Conservation (phyloP, 352 stramenopile genomes). For the Phytophthora meadii region DNA sequence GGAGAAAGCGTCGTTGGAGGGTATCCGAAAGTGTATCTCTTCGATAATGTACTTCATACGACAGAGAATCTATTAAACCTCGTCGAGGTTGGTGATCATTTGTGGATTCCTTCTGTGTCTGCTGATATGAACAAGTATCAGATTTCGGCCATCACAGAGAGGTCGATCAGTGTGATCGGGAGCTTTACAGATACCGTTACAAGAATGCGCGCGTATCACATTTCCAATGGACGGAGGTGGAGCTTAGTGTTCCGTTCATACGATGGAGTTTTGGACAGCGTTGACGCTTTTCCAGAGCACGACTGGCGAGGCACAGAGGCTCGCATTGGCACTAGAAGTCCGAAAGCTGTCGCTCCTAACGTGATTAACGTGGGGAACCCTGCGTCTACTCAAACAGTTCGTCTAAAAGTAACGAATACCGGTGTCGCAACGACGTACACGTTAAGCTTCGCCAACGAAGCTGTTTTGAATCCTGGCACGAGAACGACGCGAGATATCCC, state of each 20-base stretch:
- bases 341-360: conserved; percentile 45
- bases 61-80: conserved; percentile 57
- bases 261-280: conserved; percentile 52
- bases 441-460: conserved; percentile 61
- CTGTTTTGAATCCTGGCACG: conserved; percentile 13
- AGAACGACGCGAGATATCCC: conserved; percentile 31
- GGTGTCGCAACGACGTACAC: conserved; percentile 48
- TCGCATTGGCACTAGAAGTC: conserved; percentile 53
- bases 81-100: conserved; percentile 43
- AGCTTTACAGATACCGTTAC: conserved; percentile 54
- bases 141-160: conserved; percentile 28
- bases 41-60: conserved; percentile 71
- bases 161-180: conserved; percentile 58
- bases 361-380: conserved; percentile 64
- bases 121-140: conserved; percentile 62
- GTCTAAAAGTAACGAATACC: conserved; percentile 46
- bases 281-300: conserved; percentile 66
- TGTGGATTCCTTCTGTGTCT: conserved; percentile 59
- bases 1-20: conserved; percentile 40
- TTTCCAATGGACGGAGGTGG: conserved; percentile 63
- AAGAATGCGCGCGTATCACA: conserved; percentile 39
- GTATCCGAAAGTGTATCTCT: conserved; percentile 50
- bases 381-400: conserved; percentile 56
- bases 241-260: conserved; percentile 78
- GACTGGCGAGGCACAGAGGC: conserved; percentile 66